Evolutionary conservation across 768 basidiomycete species (phyloP).

Genomic region (Sarcomyxa edulis): DNA sequence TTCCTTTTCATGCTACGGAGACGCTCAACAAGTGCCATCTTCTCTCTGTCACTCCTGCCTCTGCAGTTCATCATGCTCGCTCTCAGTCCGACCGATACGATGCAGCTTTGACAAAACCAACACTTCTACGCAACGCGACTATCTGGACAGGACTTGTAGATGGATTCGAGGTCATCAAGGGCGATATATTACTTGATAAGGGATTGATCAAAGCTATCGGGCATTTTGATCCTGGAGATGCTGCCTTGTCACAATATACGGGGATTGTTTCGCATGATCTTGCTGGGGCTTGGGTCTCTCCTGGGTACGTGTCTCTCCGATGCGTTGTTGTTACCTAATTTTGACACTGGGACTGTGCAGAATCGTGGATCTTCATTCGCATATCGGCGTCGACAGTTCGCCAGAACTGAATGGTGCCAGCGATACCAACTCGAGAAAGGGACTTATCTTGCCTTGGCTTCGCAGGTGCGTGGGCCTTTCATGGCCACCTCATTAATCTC

Average conservation of each 20-base stretch:
- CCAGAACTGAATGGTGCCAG: constrained; percentile 44
- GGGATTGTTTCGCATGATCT: constrained; percentile 42
- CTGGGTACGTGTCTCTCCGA: too few relatives aligned
- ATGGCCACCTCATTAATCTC: too few relatives aligned
- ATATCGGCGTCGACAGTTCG: constrained; percentile 49
- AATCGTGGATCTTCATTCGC: constrained; percentile 62
- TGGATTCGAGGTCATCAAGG: constrained; percentile 50
- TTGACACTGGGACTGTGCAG: constrained; percentile 1
- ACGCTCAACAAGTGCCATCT: constrained; percentile 48
- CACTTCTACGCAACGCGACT: constrained; percentile 67
- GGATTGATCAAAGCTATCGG: constrained; percentile 54
- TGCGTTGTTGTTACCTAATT: not conserved
- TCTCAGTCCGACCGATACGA: constrained; percentile 60
- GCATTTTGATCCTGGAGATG: constrained; percentile 28
- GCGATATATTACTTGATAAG: constrained; percentile 55
- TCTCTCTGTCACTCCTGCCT: constrained; percentile 40
- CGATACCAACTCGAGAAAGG: constrained; percentile 54
- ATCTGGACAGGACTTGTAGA: constrained; percentile 53
- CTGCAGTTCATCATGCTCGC: too few relatives aligned
- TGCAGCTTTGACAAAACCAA: constrained; percentile 52
- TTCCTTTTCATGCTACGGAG: constrained; percentile 32
- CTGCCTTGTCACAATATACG: constrained; percentile 14
- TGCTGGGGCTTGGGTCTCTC: constrained; percentile 69
- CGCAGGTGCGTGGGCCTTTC: too few relatives aligned
- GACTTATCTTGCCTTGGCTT: constrained; percentile 52